Conservation (phyloP, 2,329 filamentous ascomycete genomes). For the Colletotrichum siamense region DNA sequence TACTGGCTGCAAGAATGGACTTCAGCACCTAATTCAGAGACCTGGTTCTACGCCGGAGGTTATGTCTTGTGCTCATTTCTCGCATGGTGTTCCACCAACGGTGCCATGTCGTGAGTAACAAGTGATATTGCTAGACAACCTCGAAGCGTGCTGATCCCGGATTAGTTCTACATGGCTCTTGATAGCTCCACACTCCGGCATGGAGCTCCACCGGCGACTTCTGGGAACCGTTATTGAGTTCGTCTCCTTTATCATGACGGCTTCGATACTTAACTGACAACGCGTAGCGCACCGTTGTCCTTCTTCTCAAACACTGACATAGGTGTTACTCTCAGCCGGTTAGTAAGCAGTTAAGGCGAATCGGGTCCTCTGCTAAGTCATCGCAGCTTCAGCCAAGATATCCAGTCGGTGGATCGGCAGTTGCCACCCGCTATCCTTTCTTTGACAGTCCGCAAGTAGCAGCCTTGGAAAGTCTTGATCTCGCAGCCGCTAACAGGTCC, state of each 20-base stretch:
- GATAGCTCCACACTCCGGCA: not conserved
- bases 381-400: constrained; percentile 30
- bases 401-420: constrained; percentile 26
- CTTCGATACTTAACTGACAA: not conserved
- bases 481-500: not conserved
- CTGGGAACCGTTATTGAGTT: constrained; percentile 7
- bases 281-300: not conserved
- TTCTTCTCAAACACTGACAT: constrained; percentile 27
- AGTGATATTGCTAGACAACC: not conserved
- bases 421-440: not conserved
- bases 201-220: not conserved
- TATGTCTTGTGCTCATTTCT: not conserved
- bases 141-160: not conserved
- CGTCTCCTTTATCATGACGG: not conserved
- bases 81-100: not conserved
- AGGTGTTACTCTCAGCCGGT: constrained; percentile 23
- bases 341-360: not conserved
- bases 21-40: not conserved
- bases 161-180: not conserved
- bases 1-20: constrained; percentile 19
- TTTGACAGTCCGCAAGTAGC: not conserved
- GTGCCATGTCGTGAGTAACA: not conserved
- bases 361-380: not conserved
- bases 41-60: not conserved
- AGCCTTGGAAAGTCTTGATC: not conserved